A percentile compares a stretch with the other conserved stretches of the same genome.
These are phyloP conservation scores for Eimeria brunetti DNA, from an alignment of 169 alveolate species.

Conservation along the genomic window DNA sequence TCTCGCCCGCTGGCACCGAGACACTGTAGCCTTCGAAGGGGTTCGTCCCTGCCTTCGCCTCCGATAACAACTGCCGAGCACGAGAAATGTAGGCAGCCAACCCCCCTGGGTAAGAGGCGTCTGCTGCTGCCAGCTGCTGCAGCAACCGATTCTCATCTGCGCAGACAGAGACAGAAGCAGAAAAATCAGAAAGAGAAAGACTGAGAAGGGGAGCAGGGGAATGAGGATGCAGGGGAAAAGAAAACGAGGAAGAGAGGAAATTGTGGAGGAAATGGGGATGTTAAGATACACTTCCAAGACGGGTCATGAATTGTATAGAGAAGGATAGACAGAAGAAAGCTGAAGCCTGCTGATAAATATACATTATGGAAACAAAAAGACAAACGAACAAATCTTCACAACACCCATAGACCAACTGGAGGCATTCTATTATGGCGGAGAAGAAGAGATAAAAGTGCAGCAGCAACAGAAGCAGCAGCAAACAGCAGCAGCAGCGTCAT, in stretches of 20 bases:
- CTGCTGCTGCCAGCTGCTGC: constrained; percentile 65
- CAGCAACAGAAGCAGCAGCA: not conserved
- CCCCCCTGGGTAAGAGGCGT: constrained; percentile 77
- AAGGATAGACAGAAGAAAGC: too few species aligned
- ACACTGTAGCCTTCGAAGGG: constrained; percentile 92
- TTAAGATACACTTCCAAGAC: too few species aligned
- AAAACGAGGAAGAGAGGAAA: not conserved
- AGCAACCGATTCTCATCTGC: constrained; percentile 44
- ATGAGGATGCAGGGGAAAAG: not conserved
- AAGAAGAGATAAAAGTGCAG: too few species aligned
- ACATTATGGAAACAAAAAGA: too few species aligned
- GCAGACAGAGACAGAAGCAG: not conserved
- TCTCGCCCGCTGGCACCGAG: constrained; percentile 90
- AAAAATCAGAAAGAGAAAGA: too few species aligned
- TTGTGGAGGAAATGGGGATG: too few species aligned
- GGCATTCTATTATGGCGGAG: too few species aligned
- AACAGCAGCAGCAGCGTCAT: not conserved
- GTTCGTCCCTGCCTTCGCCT: constrained; percentile 91
- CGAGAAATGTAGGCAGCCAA: constrained; percentile 25
- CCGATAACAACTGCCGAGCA: constrained; percentile 81
- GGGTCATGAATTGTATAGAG: too few species aligned
- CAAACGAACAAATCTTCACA: too few species aligned
- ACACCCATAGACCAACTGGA: too few species aligned
- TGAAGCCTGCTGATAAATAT: too few species aligned
- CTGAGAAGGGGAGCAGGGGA: too few species aligned